Base-by-base conservation (phyloP, 345 rosid species). In the Rubroshorea leprosula region DNA sequence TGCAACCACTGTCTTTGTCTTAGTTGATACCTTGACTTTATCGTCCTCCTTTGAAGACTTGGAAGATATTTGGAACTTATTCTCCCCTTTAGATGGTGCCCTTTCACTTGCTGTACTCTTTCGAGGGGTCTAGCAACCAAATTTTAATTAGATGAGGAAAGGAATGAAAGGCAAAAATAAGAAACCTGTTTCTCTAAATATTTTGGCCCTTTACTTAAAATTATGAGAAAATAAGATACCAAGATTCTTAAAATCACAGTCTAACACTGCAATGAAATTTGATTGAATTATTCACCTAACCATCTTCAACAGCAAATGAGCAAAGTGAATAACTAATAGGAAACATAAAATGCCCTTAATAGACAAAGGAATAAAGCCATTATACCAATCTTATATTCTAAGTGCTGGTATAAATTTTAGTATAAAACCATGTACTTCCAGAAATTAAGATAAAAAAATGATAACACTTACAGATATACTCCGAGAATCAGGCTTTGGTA, bases 61-160 rank as follows among this genome's bases (percentile, higher is more conserved):
- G 23, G 75, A 44, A 56, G 83, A 71, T 49, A 62, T 23, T 49
- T 66, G 80, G 49, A 60, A 58, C 82, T 77, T 78, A 59, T 41
- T 72, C 29, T 89, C 97, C 55, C 83, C 97, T 71, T 76, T 78
- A 24, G 81, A 55, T 17, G 74, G 68, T 56, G 70, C 57, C 65
- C 74, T 80, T 67, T 87, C 94, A 43, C 85, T 85, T 10, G 92
- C 81, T 49, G 81, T 76, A 67, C 97, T 83, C 72, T 77, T 93
- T 67, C 97, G 72, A 0, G 96, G 89, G 51, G 78, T 78, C 99
- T 93, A 79, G 66, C 19, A 67, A 74, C 64, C 50, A 57, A 19
- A 55, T 29, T 47, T 57, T 29, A 29, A 4, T 29, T 29, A 4
- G 35, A 29, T n/a, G n/a, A 44, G 13, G 22, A 45, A 7, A 8